Conservation (phyloP, 345 rosid species). For the Citrus trifoliata region DNA sequence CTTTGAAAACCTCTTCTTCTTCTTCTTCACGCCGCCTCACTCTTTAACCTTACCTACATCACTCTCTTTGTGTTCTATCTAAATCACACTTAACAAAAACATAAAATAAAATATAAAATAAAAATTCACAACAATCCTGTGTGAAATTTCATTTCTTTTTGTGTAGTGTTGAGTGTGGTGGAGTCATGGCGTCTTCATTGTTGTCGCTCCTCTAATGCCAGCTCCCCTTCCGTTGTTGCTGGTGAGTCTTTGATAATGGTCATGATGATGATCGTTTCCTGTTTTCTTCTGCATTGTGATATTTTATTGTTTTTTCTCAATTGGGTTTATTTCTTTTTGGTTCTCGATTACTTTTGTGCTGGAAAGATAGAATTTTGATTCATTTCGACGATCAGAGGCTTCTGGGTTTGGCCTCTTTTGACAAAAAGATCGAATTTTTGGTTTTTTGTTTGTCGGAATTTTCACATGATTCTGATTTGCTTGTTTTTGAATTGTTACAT, state of each 20-base stretch:
- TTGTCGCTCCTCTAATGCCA: conserved; percentile 22
- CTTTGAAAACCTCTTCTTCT: conserved; percentile 43
- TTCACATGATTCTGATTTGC: conserved; percentile 2
- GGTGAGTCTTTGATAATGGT: conserved; percentile 17
- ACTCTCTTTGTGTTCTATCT: conserved; percentile 45
- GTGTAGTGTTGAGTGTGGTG: not conserved
- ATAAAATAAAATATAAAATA: not conserved
- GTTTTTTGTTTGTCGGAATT: conserved; percentile 13
- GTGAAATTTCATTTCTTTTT: not conserved
- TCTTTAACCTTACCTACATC: conserved; percentile 20
- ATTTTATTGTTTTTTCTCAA: conserved; percentile 18
- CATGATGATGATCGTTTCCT: not conserved
- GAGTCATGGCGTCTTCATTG: conserved; percentile 4
- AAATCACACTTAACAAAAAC: conserved; percentile 7
- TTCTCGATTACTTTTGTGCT: conserved; percentile 12
- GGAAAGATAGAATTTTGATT: conserved; percentile 20
- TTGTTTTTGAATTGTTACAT: conserved; percentile 4
- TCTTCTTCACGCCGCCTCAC: conserved; percentile 74
- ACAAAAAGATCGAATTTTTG: conserved; percentile 8
- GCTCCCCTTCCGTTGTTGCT: conserved; percentile 23
- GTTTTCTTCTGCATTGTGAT: conserved; percentile 8
- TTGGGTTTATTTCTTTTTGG: conserved; percentile 18
- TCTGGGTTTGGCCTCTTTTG: conserved; percentile 17
- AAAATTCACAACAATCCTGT: conserved; percentile 1
- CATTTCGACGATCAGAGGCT: conserved; percentile 20